Evolutionary conservation across 257 asterid species (phyloP), one percentile per base, ranked within the genome.

Genomic region (Plantago elongata): DNA sequence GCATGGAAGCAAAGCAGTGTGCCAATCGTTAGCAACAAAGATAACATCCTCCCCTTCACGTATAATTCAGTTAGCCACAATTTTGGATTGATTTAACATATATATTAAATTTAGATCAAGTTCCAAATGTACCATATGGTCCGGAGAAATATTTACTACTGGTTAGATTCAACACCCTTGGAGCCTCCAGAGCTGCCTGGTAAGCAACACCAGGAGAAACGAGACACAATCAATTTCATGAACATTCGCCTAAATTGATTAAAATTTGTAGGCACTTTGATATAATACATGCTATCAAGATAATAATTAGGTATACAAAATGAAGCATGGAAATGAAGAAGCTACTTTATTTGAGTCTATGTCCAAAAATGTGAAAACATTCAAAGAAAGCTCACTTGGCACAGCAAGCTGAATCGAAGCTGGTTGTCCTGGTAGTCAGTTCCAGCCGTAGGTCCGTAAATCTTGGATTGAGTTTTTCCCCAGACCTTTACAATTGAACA

Each of bases 1-100:
- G 84, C 99, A 87, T 0, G 99, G 96, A 63, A 93, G 90, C 72
- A 82, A 79, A 68, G 96, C 88, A 27, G 94, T 83, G 78, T 93
- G 99, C 97, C 99, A 93, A 67, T 93, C 99, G 54, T 93, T 93
- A 45, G 97, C 97, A 57, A 93, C 57, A 73, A 92, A 89, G 78
- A 87, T 68, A 73, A 86, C 91, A 75, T 92, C 90, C 73, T 92
- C 99, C 11, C 99, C 99, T 89, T 55, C 47, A 70, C 38, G 14
- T 64, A 67, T 11, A 61, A 55, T 18, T 13, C 14, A 63, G 13
- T 49, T 7, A 16, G 38, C 57, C 58, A 52, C 22, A 17, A 13
- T 9, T 34, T 1, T 34, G 13, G 14, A 51, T 17, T 51, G 29
- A 52, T 51, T 51, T 51, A 0, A 4, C 8, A 51, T 2, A 7